These are phyloP conservation scores for Chaetomium sp. DNA, from an alignment of 2,329 filamentous ascomycete genomes.

Conservation along the genomic window DNA sequence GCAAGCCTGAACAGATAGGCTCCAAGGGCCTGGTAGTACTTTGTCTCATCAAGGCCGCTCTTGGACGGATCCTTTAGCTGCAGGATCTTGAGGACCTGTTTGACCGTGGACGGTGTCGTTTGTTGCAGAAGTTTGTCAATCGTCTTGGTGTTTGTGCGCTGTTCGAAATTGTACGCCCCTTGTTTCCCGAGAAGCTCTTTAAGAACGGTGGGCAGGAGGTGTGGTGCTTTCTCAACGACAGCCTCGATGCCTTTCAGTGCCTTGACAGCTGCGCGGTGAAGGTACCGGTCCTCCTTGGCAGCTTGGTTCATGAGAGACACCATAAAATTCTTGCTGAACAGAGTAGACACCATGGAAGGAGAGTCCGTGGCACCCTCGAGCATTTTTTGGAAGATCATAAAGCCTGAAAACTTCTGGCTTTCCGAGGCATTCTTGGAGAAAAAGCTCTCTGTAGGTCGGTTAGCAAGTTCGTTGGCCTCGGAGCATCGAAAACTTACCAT, in stretches of 20 bases:
- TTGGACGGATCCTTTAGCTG: slow-evolving; percentile 43
- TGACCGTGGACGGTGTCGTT: slow-evolving; percentile 58
- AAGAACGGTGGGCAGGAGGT: slow-evolving; percentile 62
- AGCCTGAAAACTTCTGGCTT: slow-evolving; percentile 89
- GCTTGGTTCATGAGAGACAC: slow-evolving; percentile 82
- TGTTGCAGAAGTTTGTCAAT: slow-evolving; percentile 72
- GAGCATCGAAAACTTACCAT: slow-evolving; percentile 60
- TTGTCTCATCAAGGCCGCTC: slow-evolving; percentile 43
- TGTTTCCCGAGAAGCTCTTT: slow-evolving; percentile 68
- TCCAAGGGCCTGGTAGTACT: slow-evolving; percentile 53
- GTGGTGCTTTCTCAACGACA: slow-evolving; percentile 63
- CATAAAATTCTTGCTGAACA: slow-evolving; percentile 85
- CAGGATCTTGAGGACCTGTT: slow-evolving; percentile 53
- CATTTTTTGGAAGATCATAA: slow-evolving; percentile 81
- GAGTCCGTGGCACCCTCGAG: slow-evolving; percentile 57
- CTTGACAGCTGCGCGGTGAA: slow-evolving; percentile 77
- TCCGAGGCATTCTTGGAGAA: slow-evolving; percentile 82
- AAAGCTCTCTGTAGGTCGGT: slow-evolving; percentile 64
- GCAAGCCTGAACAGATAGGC: slow-evolving; percentile 58
- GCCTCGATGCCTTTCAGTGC: slow-evolving; percentile 71
- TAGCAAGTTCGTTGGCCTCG: slow-evolving; percentile 6
- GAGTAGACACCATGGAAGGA: slow-evolving; percentile 51
- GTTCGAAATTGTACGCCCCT: slow-evolving; percentile 80
- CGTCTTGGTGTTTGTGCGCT: slow-evolving; percentile 81
- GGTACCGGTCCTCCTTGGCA: slow-evolving; percentile 72